Conservation (phyloP, 495 filamentous ascomycete genomes). For the Neurospora sp. region DNA sequence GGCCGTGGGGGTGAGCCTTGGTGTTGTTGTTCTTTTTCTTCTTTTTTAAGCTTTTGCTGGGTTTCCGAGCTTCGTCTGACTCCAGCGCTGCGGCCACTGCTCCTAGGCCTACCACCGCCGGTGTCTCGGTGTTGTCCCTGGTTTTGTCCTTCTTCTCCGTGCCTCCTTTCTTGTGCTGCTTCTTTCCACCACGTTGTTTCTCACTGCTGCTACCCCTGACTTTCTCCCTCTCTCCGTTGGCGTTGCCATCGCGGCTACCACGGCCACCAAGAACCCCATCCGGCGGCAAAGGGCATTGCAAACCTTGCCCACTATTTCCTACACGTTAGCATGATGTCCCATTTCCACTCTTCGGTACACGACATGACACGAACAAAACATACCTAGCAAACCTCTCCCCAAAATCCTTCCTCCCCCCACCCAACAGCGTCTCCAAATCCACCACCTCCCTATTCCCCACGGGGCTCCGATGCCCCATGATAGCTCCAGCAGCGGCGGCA, state of each 20-base stretch:
- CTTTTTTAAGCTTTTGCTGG: neutral
- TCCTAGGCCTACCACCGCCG: neutral
- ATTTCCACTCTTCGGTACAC: neutral
- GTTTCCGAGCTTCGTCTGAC: neutral
- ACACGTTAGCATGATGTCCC: neutral
- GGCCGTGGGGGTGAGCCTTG: neutral
- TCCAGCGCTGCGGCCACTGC: neutral
- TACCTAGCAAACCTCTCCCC: neutral
- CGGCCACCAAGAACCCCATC: neutral
- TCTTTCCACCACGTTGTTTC: neutral
- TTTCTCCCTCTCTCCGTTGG: neutral
- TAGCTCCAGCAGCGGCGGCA: neutral
- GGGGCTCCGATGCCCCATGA: neutral
- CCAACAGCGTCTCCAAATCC: neutral
- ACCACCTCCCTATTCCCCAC: neutral
- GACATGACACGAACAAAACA: neutral
- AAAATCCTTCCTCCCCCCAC: neutral
- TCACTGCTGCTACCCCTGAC: neutral
- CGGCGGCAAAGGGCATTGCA: neutral
- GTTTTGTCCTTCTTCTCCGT: neutral
- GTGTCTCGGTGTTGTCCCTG: neutral
- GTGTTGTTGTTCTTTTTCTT: neutral
- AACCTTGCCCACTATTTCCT: neutral
- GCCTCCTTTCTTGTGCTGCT: neutral
- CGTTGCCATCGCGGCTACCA: neutral